Evolutionary conservation across 192 early-diverging fungal species (phyloP), one percentile per base, ranked within the genome.

Genomic region (Entomortierella lignicola): DNA sequence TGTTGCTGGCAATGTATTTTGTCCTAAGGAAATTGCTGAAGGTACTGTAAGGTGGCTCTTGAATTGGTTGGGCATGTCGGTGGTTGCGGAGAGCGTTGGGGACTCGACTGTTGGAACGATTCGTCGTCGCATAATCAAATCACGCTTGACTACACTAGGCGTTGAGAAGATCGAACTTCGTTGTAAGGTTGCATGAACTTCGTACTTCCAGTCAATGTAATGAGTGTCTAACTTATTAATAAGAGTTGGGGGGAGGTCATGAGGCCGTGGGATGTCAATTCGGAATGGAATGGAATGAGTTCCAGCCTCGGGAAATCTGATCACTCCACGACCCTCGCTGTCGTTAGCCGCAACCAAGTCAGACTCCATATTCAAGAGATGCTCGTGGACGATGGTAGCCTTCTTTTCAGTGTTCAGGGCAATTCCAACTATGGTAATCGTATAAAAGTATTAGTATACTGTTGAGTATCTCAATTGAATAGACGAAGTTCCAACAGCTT

Each of bases 161-260:
- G 61, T 52, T 1, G 75, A 52, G 20, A 79, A 60, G n/a, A 79
- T 55, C 18, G 30, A 66, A 51, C 60, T 57, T 1, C 75, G 75
- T 8, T 69, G 67, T 25, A 79, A 30, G 8, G 57, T 70, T 15
- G 61, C 68, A 43, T 65, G 53, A 30, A 79, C 70, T 42, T 79
- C 75, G 58, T 79, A 79, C 52, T 79, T 79, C 75, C 75, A 79
- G 56, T 69, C 66, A 55, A 79, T 70, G 20, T 79, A 64, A 17
- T 63, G 75, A 0, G 75, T 79, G 27, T 79, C 75, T 34, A 79
- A 57, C n/a, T 70, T 64, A 67, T 79, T 79, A 17, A 66, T 30
- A 13, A 79, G 50, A 18, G 75, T 70, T 17, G 75, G 68, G 15
- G 75, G 75, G 15, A 79, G 50, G 0, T 68, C 63, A 21, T 48